Conservation (phyloP, 805 yeast genomes). For the Candida dendrica region DNA sequence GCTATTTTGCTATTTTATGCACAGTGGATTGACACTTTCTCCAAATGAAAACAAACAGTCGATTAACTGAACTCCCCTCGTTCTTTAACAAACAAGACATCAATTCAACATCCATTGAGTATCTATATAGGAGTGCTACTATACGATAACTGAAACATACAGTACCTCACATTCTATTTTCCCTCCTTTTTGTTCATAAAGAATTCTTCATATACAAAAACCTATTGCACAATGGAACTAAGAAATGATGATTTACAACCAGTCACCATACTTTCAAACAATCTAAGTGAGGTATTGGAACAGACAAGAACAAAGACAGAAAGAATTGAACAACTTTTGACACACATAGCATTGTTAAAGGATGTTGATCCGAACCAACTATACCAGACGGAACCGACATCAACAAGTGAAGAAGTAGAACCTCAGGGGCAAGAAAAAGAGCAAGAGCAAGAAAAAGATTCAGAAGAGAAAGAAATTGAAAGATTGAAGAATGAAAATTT, state of each 20-base stretch:
- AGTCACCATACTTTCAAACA: constrained; percentile 8
- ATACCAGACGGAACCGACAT: constrained; percentile 1
- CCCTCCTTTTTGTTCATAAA: too few species aligned
- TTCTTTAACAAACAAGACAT: too few species aligned
- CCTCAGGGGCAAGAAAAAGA: constrained; percentile 6
- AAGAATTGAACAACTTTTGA: constrained; percentile 12
- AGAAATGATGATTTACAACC: constrained; percentile 15
- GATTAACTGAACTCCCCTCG: too few species aligned
- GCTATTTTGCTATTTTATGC: too few species aligned
- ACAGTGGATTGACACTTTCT: too few species aligned
- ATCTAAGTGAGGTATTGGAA: constrained; percentile 7
- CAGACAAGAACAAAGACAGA: constrained; percentile 8
- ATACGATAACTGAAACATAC: too few species aligned
- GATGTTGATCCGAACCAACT: constrained; percentile 12
- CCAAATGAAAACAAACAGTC: too few species aligned
- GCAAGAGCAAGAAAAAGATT: constrained; percentile 4
- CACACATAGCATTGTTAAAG: constrained; percentile 7
- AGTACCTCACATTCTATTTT: too few species aligned
- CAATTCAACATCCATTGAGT: too few species aligned
- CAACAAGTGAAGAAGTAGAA: not conserved
- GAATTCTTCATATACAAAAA: not conserved
- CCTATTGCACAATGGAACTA: constrained; percentile 6
- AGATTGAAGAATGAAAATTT: constrained; percentile 20
- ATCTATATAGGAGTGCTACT: too few species aligned
- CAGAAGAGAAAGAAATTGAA: constrained; percentile 6